Evolutionary conservation across 2,329 filamentous ascomycete genomes (phyloP), one percentile per base, ranked within the genome.

Genomic region (Exophiala mesophila): DNA sequence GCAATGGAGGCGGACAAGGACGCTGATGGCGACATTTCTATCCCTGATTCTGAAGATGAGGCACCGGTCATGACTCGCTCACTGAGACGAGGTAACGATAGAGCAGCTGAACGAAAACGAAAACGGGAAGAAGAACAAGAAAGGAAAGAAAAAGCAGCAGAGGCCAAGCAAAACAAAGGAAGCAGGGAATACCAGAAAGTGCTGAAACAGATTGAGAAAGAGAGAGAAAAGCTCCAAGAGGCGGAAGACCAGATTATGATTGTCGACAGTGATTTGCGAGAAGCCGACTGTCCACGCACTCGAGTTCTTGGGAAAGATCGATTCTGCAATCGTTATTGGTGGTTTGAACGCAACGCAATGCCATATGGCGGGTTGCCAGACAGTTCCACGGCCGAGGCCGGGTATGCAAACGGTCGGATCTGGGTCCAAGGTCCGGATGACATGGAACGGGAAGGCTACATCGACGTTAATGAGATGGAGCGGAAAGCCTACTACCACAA

Each of bases 301-400:
- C 82, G 87, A 50, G 81, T 90, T 13, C 73, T 98, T 18, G 92
- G 92, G 47, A 90, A 92, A 62, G 92, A 98, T 65, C 81, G 92
- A 32, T 98, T 95, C 72, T 95, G 90, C 81, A 97, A 98, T 65
- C 80, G 90, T 40, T 98, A 97, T 66, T 97, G 94, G 72, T 98
- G 92, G 90, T 96, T 97, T 63, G 92, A 98, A 66, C 83, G 90
- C 50, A 98, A 97, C 59, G 92, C 89, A 17, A 97, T 97, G 89
- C 92, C 92, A 0, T 95, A 90, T 58, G 88, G 77, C 21, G 92
- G 92, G 3, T 73, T 96, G 41, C 89, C 89, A 0, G 79, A 77
- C 52, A 94, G 88, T 63, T 96, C 89, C 12, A 97, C 90, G 1
- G 85, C 88, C 1, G 74, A 81, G 33, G 88, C 90, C 16, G 82